Evolutionary conservation across 768 basidiomycete species (phyloP).

Genomic region (Obba rivulosa): DNA sequence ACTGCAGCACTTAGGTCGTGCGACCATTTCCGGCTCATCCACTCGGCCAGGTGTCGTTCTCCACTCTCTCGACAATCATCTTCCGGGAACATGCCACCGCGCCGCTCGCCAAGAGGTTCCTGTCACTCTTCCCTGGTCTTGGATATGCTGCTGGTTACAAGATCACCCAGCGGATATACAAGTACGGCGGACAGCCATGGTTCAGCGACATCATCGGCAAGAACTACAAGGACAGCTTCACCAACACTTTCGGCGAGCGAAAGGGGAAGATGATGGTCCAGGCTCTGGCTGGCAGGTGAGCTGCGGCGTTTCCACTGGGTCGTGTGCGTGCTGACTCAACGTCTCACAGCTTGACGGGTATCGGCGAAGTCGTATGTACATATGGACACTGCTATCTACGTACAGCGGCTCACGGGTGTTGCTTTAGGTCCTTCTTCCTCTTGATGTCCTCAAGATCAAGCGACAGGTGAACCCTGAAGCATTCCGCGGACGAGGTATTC

Average conservation of each 20-base stretch:
- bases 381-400: no score
- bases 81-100: conserved; percentile 82
- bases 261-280: conserved; percentile 96
- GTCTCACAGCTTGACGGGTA: conserved; percentile 50
- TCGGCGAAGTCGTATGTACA: conserved; percentile 85
- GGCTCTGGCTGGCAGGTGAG: conserved; percentile 88
- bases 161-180: conserved; percentile 89
- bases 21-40: not conserved
- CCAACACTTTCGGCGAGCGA: conserved; percentile 83
- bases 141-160: conserved; percentile 99
- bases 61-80: conserved; percentile 68
- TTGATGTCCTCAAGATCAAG: conserved; percentile 98
- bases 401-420: not conserved
- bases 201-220: conserved; percentile 88
- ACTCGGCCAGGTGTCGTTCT: conserved; percentile 49
- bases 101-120: conserved; percentile 57
- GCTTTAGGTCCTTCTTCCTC: conserved; percentile 78
- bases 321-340: not conserved
- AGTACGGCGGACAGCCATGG: conserved; percentile 98
- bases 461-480: conserved; percentile 98
- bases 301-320: not conserved
- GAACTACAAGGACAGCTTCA: conserved; percentile 79
- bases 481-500: conserved; percentile 87
- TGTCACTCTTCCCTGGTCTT: conserved; percentile 96
- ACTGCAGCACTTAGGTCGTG: not conserved